A percentile compares a stretch with the other conserved stretches of the same genome.
Conservation (phyloP, 2,329 filamentous ascomycete genomes). For the Pseudopyrenochaeta lycopersici region DNA sequence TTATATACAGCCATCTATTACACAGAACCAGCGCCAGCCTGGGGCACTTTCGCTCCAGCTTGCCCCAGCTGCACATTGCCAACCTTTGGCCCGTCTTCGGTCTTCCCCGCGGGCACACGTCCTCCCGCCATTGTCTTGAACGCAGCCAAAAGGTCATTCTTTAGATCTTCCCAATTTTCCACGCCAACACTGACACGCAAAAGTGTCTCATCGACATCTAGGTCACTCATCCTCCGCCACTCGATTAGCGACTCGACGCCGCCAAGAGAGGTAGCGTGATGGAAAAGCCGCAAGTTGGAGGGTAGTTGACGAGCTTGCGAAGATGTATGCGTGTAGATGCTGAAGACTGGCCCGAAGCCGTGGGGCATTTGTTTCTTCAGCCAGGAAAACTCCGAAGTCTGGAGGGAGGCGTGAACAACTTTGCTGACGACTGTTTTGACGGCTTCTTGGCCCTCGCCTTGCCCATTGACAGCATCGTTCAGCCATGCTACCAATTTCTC, state of each 20-base stretch:
- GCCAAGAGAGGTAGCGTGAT: slow-evolving; percentile 92
- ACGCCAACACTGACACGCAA: slow-evolving; percentile 86
- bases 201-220: slow-evolving; percentile 73
- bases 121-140: slow-evolving; percentile 30
- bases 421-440: slow-evolving; percentile 66
- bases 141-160: slow-evolving; percentile 68
- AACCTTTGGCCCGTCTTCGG: background rate
- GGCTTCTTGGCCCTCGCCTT: slow-evolving; percentile 51
- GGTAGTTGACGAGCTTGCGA: slow-evolving; percentile 74
- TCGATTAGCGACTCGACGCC: slow-evolving; percentile 96
- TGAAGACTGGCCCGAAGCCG: slow-evolving; percentile 90
- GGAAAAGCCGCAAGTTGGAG: slow-evolving; percentile 81
- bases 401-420: slow-evolving; percentile 82
- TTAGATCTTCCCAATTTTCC: slow-evolving; percentile 86
- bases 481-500: slow-evolving; percentile 77
- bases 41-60: slow-evolving; percentile 25
- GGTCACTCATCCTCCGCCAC: slow-evolving; percentile 92
- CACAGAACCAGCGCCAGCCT: slow-evolving; percentile 27
- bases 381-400: slow-evolving; percentile 72
- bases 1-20: slow-evolving; percentile 34
- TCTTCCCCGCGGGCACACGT: background rate
- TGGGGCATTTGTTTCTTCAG: slow-evolving; percentile 86
- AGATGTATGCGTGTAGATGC: slow-evolving; percentile 70
- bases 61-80: slow-evolving; percentile 33
- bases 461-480: slow-evolving; percentile 56